Conservation (phyloP, 2,329 filamentous ascomycete genomes). For the Neocatenulostroma microsporum region DNA sequence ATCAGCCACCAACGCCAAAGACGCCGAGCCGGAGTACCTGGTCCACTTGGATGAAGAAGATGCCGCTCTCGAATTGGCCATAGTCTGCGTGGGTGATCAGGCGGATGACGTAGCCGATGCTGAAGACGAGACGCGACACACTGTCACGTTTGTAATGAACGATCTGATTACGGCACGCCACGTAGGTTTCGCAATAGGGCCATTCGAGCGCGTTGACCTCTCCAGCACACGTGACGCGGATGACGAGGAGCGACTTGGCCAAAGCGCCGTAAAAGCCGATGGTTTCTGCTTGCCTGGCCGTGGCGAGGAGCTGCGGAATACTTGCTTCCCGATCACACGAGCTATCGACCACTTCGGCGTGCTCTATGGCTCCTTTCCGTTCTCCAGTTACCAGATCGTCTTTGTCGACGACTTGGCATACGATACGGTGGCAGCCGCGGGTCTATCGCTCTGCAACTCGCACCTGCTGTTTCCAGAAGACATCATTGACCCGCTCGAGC, state of each 20-base stretch:
- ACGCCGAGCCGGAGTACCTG: constrained; percentile 30
- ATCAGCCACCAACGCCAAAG: constrained; percentile 14
- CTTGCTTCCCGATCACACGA: constrained; percentile 73
- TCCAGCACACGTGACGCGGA: constrained; percentile 76
- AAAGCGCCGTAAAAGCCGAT: constrained; percentile 79
- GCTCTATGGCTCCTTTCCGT: constrained; percentile 84
- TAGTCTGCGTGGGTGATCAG: constrained; percentile 83
- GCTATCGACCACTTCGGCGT: constrained; percentile 88
- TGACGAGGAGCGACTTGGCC: constrained; percentile 82
- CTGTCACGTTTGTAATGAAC: constrained; percentile 72
- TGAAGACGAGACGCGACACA: constrained; percentile 72
- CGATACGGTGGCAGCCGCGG: constrained; percentile 72
- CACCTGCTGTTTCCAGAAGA: constrained; percentile 76
- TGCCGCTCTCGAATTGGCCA: constrained; percentile 77
- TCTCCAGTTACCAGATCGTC: constrained; percentile 82
- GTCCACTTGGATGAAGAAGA: constrained; percentile 62
- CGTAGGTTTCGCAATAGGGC: constrained; percentile 86
- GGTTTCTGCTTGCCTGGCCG: constrained; percentile 85
- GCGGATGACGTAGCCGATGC: constrained; percentile 73
- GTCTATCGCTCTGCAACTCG: constrained; percentile 79
- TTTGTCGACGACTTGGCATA: constrained; percentile 84
- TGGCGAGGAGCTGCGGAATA: constrained; percentile 74
- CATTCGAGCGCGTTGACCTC: constrained; percentile 88
- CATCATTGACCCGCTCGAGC: constrained; percentile 76
- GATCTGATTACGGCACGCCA: constrained; percentile 76